These are phyloP conservation scores for Alternaria viburni DNA, from an alignment of 2,329 filamentous ascomycete species.

Conservation along the genomic window DNA sequence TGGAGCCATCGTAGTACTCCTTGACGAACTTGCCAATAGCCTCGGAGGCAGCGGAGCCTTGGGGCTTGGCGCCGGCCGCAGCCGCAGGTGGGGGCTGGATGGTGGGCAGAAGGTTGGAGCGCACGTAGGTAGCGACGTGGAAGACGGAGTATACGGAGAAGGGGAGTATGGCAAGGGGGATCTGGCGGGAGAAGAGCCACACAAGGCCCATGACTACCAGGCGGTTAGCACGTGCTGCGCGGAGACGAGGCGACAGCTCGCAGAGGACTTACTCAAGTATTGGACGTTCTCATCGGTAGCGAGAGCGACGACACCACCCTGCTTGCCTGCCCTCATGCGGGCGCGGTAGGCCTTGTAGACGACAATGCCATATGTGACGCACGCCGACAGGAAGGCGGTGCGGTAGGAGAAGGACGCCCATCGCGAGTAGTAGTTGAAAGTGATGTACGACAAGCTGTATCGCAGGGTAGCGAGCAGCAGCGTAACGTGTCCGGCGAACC, in stretches of 20 bases:
- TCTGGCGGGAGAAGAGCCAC: slow-evolving; percentile 91
- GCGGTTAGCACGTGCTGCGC: slow-evolving; percentile 25
- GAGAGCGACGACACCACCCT: slow-evolving; percentile 69
- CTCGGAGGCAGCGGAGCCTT: slow-evolving; percentile 73
- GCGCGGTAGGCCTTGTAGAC: slow-evolving; percentile 97
- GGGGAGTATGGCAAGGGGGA: slow-evolving; percentile 87
- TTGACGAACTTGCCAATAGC: slow-evolving; percentile 93
- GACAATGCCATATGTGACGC: slow-evolving; percentile 94
- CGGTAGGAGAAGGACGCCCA: slow-evolving; percentile 87
- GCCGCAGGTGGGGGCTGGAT: slow-evolving; percentile 70
- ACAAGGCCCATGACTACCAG: slow-evolving; percentile 83
- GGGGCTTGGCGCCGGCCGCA: slow-evolving; percentile 59
- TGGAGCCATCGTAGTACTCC: slow-evolving; percentile 95
- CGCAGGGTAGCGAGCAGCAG: slow-evolving; percentile 82
- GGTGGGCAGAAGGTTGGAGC: slow-evolving; percentile 89
- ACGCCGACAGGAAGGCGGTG: slow-evolving; percentile 85
- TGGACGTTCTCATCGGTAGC: slow-evolving; percentile 94
- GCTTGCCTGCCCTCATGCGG: slow-evolving; percentile 75
- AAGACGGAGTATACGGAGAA: slow-evolving; percentile 98
- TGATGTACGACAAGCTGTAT: slow-evolving; percentile 84
- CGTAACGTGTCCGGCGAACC: slow-evolving; percentile 75
- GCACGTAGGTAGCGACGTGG: slow-evolving; percentile 96
- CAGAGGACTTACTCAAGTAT: slow-evolving; percentile 77
- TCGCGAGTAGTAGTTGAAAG: slow-evolving; percentile 82
- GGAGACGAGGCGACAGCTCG: background rate